phyloP scores from a whole-genome alignment of 2,329 filamentous ascomycete genomes.

The Trichoderma sp. region DNA sequence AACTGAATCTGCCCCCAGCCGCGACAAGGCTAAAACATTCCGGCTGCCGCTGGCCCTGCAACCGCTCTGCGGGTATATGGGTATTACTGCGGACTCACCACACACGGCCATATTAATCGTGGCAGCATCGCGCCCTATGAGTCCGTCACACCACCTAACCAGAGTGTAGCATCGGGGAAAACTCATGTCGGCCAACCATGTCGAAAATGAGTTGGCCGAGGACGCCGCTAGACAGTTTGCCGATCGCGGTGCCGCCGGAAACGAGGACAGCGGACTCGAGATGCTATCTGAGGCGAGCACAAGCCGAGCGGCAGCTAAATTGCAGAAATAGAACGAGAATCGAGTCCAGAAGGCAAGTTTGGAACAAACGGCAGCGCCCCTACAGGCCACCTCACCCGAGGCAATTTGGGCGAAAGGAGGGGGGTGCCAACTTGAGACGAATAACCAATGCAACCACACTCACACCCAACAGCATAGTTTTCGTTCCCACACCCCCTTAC shows the following conservation, averaged over 20 bases:
- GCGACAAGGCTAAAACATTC: neutral
- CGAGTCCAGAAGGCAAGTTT: neutral
- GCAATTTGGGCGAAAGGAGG: neutral
- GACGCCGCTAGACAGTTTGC: constrained; percentile 1
- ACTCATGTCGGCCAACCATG: neutral
- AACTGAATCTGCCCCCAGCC: neutral
- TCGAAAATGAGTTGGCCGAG: constrained; percentile 1
- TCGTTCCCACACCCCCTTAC: neutral
- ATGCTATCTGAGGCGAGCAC: neutral
- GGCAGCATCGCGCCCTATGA: neutral
- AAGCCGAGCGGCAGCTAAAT: neutral
- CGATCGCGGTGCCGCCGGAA: neutral
- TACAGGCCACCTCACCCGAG: neutral
- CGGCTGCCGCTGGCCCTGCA: neutral
- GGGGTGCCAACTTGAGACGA: neutral
- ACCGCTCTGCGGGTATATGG: neutral
- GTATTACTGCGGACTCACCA: neutral
- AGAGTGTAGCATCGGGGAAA: constrained; percentile 6
- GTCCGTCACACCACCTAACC: neutral
- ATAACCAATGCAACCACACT: neutral
- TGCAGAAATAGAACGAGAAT: neutral
- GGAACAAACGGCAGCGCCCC: neutral
- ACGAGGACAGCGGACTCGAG: neutral
- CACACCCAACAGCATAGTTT: neutral
- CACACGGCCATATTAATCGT: neutral